These are phyloP conservation scores for Fonsecaea multimorphosa DNA, from an alignment of 2,329 filamentous ascomycete genomes.

Conservation along the genomic window DNA sequence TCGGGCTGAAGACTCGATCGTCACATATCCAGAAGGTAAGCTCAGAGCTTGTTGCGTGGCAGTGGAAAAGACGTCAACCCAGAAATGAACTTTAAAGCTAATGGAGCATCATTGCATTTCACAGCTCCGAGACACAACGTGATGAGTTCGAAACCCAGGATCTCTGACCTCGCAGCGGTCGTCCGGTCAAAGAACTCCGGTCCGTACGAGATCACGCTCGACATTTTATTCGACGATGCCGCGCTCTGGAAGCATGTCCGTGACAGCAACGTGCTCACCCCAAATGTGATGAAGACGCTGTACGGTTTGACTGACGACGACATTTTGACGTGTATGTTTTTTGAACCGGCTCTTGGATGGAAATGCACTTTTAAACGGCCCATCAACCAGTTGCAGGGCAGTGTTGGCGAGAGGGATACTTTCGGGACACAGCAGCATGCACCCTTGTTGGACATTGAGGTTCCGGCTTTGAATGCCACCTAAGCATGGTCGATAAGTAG, in stretches of 20 bases:
- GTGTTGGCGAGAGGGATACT: slow-evolving; percentile 48
- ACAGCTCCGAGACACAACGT: not conserved
- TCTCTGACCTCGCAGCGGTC: slow-evolving; percentile 47
- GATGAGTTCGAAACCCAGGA: not conserved
- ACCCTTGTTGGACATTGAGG: slow-evolving; percentile 38
- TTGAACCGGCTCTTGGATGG: slow-evolving; percentile 55
- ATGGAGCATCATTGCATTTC: not conserved
- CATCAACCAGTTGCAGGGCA: slow-evolving; percentile 26
- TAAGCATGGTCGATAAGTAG: not conserved
- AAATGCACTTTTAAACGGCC: slow-evolving; percentile 53
- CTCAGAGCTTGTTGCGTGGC: not conserved
- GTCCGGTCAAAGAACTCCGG: slow-evolving; percentile 60
- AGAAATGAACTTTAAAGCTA: too few relatives aligned
- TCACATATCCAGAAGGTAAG: not conserved
- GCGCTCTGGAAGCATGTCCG: slow-evolving; percentile 47
- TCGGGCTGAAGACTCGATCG: not conserved
- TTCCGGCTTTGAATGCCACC: not conserved
- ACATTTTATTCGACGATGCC: slow-evolving; percentile 54
- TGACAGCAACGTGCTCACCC: slow-evolving; percentile 45
- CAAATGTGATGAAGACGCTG: slow-evolving; percentile 39
- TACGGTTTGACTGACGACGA: slow-evolving; percentile 36
- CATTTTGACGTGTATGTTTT: slow-evolving; percentile 48
- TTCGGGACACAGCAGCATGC: slow-evolving; percentile 50
- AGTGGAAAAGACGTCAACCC: not conserved
- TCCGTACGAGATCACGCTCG: slow-evolving; percentile 60